These are phyloP conservation scores for Pisolithus microcarpus DNA, from an alignment of 768 basidiomycete genomes.

Conservation along the genomic window DNA sequence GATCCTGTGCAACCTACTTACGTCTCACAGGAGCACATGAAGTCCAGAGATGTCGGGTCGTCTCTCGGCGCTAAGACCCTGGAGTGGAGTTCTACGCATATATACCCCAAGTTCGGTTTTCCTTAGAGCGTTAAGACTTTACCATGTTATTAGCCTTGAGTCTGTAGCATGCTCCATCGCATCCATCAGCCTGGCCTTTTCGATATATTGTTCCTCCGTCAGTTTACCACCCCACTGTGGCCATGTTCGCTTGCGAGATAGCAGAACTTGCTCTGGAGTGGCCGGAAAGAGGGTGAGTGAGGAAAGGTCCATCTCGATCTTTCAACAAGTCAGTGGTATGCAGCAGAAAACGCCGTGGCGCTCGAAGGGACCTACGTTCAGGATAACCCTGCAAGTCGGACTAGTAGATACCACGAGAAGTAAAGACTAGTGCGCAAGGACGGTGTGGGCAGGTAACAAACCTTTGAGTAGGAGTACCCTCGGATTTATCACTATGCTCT, in stretches of 20 bases:
- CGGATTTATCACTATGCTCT: too few species aligned
- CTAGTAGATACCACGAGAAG: too few species aligned
- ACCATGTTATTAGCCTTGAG: slow-evolving; percentile 49
- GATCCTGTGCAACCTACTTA: slow-evolving; percentile 26
- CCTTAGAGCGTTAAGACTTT: neutral
- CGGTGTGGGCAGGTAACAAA: too few species aligned
- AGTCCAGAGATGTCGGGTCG: slow-evolving; percentile 44
- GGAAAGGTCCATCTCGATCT: slow-evolving; percentile 10
- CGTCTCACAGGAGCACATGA: slow-evolving; percentile 59
- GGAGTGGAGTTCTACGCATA: neutral
- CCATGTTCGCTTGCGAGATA: slow-evolving; percentile 34
- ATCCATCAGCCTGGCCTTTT: slow-evolving; percentile 35
- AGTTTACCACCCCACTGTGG: slow-evolving; percentile 39
- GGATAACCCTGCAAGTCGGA: too few species aligned
- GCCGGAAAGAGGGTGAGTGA: slow-evolving; percentile 41
- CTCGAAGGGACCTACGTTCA: too few species aligned
- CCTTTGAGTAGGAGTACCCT: too few species aligned
- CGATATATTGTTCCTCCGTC: slow-evolving; percentile 40
- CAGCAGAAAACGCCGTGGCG: too few species aligned
- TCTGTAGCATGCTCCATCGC: slow-evolving; percentile 36
- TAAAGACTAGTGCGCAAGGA: too few species aligned
- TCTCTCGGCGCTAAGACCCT: slow-evolving; percentile 55
- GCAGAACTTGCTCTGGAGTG: slow-evolving; percentile 38
- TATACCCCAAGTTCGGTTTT: neutral
- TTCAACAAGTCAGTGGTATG: neutral